Evolutionary conservation across 768 basidiomycete species (phyloP), one percentile per base, ranked within the genome.

Genomic region (Leucocoprinus leucothites): DNA sequence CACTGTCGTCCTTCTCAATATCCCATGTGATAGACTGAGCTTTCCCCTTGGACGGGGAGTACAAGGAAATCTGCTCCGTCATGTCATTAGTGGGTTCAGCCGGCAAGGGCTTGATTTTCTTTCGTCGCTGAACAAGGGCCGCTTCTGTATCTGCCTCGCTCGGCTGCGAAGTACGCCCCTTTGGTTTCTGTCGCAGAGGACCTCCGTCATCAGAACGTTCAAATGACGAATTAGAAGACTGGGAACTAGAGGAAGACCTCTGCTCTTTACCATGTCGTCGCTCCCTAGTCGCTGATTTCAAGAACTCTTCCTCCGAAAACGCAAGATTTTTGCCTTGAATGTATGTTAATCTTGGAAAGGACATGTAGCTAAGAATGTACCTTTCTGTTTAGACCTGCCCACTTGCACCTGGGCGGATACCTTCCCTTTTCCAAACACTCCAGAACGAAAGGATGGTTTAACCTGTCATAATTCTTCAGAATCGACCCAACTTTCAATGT

Each of bases 381-480:
- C 67, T 67, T 64, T 68, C 54, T 65, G 68, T 49, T 61, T 53
- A 59, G 59, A 26, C 64, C 63, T 44, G 64, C 60, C 57, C 9
- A 63, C 53, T 48, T 65, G 61, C 3, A 75, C 68, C 55, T 74
- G 77, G 5, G 63, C 62, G 0, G 87, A 89, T 14, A 84, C 82
- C 61, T 76, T 86, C 1, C 87, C 87, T 66, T 81, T 86, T 59
- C 72, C 77, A 59, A 87, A 87, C 1, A 87, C 81, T 1, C 87
- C 87, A 24, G 63, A 70, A 6, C 60, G 53, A n/a, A 69, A 58
- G 4, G 69, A 61, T 11, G 76, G 78, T 47, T 80, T 74, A 11
- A 81, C 61, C 79, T 84, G 48, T 7, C 16, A 16, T 19, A 36
- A 24, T 31, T 28, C 14, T 49, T 36, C 41, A 46, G 35, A 22